Base-by-base conservation (phyloP, 225 moss, liverwort and hornwort genomes). In the Pseudisothecium myosuroides region DNA sequence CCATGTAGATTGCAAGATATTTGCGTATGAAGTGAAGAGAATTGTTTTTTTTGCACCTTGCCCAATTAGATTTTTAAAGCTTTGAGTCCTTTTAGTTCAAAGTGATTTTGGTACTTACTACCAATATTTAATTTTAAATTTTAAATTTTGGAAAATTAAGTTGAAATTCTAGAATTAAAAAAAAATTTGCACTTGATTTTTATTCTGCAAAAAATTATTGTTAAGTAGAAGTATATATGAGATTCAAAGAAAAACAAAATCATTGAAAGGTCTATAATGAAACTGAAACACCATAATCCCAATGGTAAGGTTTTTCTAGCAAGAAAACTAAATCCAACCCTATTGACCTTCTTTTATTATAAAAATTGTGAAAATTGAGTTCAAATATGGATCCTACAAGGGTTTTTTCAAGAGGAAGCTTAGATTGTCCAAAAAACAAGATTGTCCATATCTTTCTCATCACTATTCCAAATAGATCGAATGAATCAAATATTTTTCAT, bases 1-100 rank as follows among this genome's bases (percentile, higher is more conserved):
- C n/a, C n/a, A n/a, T n/a, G n/a, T n/a, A n/a, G n/a, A n/a, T n/a
- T n/a, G n/a, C n/a, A n/a, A n/a, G n/a, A n/a, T n/a, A n/a, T n/a
- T n/a, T n/a, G n/a, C 1, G 4, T 68, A 7, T 68, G 23, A 68
- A 7, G 12, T 12, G 7, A 21, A 68, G 2, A n/a, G 2, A 67
- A 67, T 1, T 5, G 2, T 22, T 68, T 68, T 37, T 68, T n/a
- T n/a, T n/a, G 2, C 4, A 67, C 22, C 22, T 68, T 68, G 4
- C 7, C 0, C 22, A 0, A 12, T 2, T 11, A 37, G 12, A n/a
- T n/a, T 21, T 4, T 39, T 12, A 21, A 6, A 10, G 7, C 22
- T 67, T 22, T n/a, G 67, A 67, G n/a, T 37, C 6, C n/a, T 67
- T 0, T 37, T 21, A 67, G 67, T 4, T 67, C 6, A 67, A 21